phyloP scores from a whole-genome alignment of 1,284 basidiomycete genomes.

The Abortiporus biennis region DNA sequence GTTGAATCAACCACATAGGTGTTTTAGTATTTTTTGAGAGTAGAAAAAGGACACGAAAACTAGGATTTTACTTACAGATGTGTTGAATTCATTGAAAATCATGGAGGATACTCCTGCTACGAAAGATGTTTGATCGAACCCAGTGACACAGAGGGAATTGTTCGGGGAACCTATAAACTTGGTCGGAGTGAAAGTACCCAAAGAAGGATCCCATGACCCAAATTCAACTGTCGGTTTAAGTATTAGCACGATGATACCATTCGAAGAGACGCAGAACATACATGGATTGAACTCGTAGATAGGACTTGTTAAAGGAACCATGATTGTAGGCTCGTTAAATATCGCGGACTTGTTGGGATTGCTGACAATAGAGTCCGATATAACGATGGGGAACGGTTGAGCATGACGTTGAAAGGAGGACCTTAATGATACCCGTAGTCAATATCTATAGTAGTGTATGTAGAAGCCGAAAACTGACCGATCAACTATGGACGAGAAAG shows the following conservation, averaged over 20 bases:
- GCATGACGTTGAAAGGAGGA: constrained; percentile 14
- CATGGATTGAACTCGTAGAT: constrained; percentile 41
- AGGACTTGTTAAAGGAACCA: constrained; percentile 31
- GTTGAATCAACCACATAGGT: neutral
- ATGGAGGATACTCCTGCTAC: constrained; percentile 36
- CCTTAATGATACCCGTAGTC: constrained; percentile 9
- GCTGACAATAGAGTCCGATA: constrained; percentile 16
- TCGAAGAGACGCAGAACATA: constrained; percentile 19
- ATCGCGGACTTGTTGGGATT: constrained; percentile 9
- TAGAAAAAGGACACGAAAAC: too few species aligned
- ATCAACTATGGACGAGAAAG: constrained; percentile 18
- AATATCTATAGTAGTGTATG: neutral
- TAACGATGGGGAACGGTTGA: constrained; percentile 23
- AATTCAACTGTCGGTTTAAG: constrained; percentile 26
- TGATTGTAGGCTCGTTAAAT: constrained; percentile 11
- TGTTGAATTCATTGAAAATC: constrained; percentile 30
- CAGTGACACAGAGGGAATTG: constrained; percentile 34
- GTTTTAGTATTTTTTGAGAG: too few species aligned
- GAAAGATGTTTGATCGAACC: constrained; percentile 43
- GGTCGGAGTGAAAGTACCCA: constrained; percentile 38
- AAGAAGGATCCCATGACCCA: constrained; percentile 39
- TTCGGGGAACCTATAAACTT: constrained; percentile 39
- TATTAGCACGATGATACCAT: neutral
- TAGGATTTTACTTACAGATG: constrained; percentile 28
- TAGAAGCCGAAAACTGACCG: constrained; percentile 14